Percentiles rank a stretch among this genome's conserved stretches.
Conservation (phyloP, 768 basidiomycete genomes). For the Hypholoma sublateritium region DNA sequence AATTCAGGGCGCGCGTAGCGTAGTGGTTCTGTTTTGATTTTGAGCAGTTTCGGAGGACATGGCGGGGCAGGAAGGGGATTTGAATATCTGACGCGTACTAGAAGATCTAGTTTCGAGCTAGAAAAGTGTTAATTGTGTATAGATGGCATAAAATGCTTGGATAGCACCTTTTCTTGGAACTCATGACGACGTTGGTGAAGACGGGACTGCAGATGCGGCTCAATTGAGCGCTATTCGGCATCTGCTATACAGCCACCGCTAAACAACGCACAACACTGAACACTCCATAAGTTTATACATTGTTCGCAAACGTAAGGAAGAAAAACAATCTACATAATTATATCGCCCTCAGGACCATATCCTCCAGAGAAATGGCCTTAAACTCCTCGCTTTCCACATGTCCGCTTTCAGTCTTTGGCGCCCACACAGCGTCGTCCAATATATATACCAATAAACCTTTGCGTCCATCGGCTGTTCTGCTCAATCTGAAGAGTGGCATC, state of each 20-base stretch:
- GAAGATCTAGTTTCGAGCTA: constrained; percentile 77
- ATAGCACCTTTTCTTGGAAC: constrained; percentile 25
- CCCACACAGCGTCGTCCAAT: constrained; percentile 93
- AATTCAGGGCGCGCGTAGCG: constrained; percentile 89
- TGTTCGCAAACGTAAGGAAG: background rate
- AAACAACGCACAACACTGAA: constrained; percentile 17
- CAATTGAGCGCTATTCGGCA: background rate
- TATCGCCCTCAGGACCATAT: constrained; percentile 74
- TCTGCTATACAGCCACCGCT: background rate
- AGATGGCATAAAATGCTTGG: background rate
- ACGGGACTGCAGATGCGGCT: background rate
- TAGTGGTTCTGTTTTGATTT: constrained; percentile 86
- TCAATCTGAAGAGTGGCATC: constrained; percentile 88
- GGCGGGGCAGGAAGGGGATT: constrained; percentile 95
- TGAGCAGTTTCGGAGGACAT: constrained; percentile 93
- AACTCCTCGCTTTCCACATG: constrained; percentile 58
- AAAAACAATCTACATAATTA: background rate
- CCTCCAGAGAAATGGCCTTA: constrained; percentile 80
- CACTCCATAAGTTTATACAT: background rate
- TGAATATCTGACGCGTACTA: constrained; percentile 90
- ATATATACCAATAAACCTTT: constrained; percentile 90
- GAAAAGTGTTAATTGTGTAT: background rate
- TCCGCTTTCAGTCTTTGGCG: constrained; percentile 44
- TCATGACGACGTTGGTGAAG: constrained; percentile 12
- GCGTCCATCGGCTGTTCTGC: constrained; percentile 74